A percentile compares a stretch with the other conserved stretches of the same genome.
These are phyloP conservation scores for Camelina sativa DNA, from an alignment of 345 rosid genomes.

Conservation along the genomic window DNA sequence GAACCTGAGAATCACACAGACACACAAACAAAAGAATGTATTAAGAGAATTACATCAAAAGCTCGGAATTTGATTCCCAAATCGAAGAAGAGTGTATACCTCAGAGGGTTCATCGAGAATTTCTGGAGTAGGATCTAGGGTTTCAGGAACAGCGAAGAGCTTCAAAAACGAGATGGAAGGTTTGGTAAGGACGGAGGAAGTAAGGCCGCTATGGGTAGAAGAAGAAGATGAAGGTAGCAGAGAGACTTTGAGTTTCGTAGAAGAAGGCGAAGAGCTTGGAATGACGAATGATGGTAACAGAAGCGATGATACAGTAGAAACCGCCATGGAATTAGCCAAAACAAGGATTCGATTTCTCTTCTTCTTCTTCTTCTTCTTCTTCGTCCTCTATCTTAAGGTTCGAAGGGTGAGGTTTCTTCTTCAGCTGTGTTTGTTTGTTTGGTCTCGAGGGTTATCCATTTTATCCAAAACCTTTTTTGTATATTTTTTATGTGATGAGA, in stretches of 20 bases:
- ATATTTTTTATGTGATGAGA: conserved; percentile 4
- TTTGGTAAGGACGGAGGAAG: conserved; percentile 42
- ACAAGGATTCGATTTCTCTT: conserved; percentile 11
- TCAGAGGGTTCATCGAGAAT: conserved; percentile 53
- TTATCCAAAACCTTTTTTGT: conserved; percentile 35
- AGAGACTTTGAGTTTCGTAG: conserved; percentile 47
- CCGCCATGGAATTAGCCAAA: conserved; percentile 51
- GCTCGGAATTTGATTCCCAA: too few species aligned
- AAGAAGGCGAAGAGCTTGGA: conserved; percentile 48
- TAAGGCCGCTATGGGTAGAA: conserved; percentile 34
- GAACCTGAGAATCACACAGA: conserved; percentile 40
- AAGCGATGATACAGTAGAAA: conserved; percentile 58
- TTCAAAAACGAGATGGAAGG: conserved; percentile 47
- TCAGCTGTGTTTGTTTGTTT: background rate
- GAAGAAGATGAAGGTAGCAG: conserved; percentile 39
- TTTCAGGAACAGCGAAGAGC: conserved; percentile 70
- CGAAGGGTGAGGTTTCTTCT: conserved; percentile 15
- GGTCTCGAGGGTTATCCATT: conserved; percentile 33
- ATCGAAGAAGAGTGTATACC: conserved; percentile 43
- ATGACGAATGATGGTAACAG: conserved; percentile 54
- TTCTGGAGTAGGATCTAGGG: conserved; percentile 52
- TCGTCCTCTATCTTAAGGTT: background rate
- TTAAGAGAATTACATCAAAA: background rate
- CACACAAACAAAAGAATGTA: background rate
- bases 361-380: conserved; percentile 15